Base-by-base conservation (phyloP, 371 early-diverging fungal species). In the Mucor ambiguus region DNA sequence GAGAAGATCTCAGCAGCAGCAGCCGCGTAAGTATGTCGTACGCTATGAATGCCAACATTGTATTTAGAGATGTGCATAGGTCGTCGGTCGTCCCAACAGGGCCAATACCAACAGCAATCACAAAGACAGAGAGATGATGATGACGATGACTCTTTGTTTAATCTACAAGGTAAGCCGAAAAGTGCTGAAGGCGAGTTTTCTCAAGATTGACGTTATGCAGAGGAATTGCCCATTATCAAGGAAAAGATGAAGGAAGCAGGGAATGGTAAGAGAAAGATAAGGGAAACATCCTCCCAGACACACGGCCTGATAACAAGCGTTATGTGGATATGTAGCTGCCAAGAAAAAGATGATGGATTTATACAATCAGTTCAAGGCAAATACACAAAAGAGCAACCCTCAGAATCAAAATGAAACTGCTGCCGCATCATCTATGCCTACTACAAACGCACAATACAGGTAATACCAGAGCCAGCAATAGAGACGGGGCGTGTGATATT, bases 261-360 rank as follows among this genome's bases (percentile, higher is more conserved):
- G 33, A 80, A 76, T 65, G 81, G 83, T 83, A 74, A 58, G 57
- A 33, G 30, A 30, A 55, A 60, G 8, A 35, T 26, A 6, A 30
- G 32, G n/a, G 22, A 41, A 18, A 12, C 37, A 38, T 14, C 1
- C n/a, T n/a, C 35, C 35, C 18, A 16, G 16, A 18, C 1, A 9
- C 14, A 62, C 12, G n/a, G 41, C 20, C 46, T 26, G 26, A 12
- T 32, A 12, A 22, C 22, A 35, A 9, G 59, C 4, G 4, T 22
- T 20, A 28, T 43, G 14, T 22, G 12, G 8, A 49, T 59, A 2
- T 12, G 12, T 35, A 83, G 83, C 76, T 68, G 83, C 83, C 60
- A 83, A 83, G 70, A 80, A 80, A 52, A 83, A 83, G 62, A 71
- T 80, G 41, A 56, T 83, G 62, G 79, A 83, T 62, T 59, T 79